A percentile compares a stretch with the other conserved stretches of the same genome.
Conservation (phyloP, 306 rosid species). For the Begonia peltatifolia region DNA sequence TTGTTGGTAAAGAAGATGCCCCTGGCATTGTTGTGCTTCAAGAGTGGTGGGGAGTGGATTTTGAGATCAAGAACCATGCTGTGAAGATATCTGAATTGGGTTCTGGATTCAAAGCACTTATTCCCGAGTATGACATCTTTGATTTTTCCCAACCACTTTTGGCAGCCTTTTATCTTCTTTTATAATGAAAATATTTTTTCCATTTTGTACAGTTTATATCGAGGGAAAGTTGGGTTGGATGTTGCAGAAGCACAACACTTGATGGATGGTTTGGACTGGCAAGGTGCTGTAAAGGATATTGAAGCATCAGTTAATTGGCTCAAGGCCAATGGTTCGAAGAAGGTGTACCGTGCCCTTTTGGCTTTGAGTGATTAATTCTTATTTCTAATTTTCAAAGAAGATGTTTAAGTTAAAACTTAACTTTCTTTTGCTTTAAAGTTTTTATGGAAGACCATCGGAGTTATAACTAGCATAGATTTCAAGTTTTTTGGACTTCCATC, state of each 20-base stretch:
- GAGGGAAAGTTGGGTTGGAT: constrained; percentile 86
- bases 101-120: constrained; percentile 74
- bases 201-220: constrained; percentile 30
- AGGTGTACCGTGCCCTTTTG: constrained; percentile 22
- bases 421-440: too few relatives aligned
- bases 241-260: constrained; percentile 90
- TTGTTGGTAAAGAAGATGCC: constrained; percentile 73
- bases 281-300: constrained; percentile 84
- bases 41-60: constrained; percentile 96
- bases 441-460: too few relatives aligned
- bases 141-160: not conserved
- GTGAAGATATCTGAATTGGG: constrained; percentile 59
- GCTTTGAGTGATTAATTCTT: too few relatives aligned
- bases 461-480: too few relatives aligned
- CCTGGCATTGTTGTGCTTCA: constrained; percentile 84
- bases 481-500: too few relatives aligned
- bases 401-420: too few relatives aligned
- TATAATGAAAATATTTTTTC: not conserved
- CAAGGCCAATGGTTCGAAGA: constrained; percentile 78
- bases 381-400: too few relatives aligned
- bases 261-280: constrained; percentile 90
- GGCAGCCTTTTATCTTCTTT: not conserved
- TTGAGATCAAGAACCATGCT: constrained; percentile 70
- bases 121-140: constrained; percentile 58
- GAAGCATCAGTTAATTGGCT: constrained; percentile 83